These are phyloP conservation scores for Jimgerdemannia lactiflua DNA, from an alignment of 192 early-diverging fungal species.

Conservation along the genomic window DNA sequence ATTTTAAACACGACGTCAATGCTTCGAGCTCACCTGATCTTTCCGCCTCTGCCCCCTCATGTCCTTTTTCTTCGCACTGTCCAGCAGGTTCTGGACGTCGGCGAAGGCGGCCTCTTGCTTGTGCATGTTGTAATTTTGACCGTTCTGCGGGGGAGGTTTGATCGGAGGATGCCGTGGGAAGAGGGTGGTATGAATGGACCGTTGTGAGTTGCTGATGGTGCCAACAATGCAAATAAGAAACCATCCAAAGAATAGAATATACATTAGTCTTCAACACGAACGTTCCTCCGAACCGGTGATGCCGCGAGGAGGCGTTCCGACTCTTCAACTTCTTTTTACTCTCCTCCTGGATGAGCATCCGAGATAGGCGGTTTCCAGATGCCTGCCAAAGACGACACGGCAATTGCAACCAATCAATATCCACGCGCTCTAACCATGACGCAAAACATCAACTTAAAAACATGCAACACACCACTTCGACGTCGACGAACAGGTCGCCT, in stretches of 20 bases:
- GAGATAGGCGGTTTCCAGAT: not conserved
- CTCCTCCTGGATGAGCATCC: slow-evolving; percentile 9
- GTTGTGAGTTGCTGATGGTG: slow-evolving; percentile 33
- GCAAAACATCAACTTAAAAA: not conserved
- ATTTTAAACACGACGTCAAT: no score
- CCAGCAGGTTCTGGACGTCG: not conserved
- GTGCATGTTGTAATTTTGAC: not conserved
- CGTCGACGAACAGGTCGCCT: slow-evolving; percentile 28
- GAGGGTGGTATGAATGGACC: not conserved
- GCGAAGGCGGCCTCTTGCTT: not conserved
- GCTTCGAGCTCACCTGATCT: slow-evolving; percentile 16
- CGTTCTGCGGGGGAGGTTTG: not conserved
- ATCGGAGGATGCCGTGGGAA: not conserved
- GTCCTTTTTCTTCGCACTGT: not conserved
- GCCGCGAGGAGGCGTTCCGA: slow-evolving; percentile 37
- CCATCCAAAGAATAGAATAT: slow-evolving; percentile 16
- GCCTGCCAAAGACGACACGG: not conserved
- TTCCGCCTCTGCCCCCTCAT: slow-evolving; percentile 2
- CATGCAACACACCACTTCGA: not conserved
- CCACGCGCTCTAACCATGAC: not conserved
- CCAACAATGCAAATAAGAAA: slow-evolving; percentile 35
- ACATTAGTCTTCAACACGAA: not conserved
- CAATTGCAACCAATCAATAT: no score
- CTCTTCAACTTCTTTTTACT: not conserved
- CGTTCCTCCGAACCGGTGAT: slow-evolving; percentile 69